Base-by-base conservation (phyloP, 2,329 filamentous ascomycete genomes). In the Acrocalymma vagum region DNA sequence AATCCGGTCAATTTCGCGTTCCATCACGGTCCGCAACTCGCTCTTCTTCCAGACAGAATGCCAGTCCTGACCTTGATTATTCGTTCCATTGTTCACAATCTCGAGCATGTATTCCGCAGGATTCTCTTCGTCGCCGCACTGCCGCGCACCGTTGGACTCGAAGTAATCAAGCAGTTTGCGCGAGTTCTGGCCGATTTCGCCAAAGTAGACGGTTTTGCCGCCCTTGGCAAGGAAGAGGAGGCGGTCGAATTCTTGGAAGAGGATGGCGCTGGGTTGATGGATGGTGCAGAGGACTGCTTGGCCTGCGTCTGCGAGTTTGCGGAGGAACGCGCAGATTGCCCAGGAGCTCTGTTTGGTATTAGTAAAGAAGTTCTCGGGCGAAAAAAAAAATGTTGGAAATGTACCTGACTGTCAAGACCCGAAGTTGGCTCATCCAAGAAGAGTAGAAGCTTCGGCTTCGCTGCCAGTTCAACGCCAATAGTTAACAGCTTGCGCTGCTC, bases 41-140 rank as follows among this genome's bases (percentile, higher is more conserved):
- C 61, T 65, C 3, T 27, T 20, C 9, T 58, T 65, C 73, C 73
- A 76, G 5, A 70, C 65, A 7, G 67, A 53, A 30, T 63, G 63
- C 73, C 73, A 76, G 42, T 75, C 71, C 45, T 55, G 25, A 1
- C 55, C 56, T 18, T 59, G 38, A 11, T 58, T 39, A 28, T 62
- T 61, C 24, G 62, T 61, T 11, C 66, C 66, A 17, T 64, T 59
- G 37, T 63, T 61, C 16, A 70, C 68, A 30, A 75, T 65, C 42
- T 77, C 74, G n/a, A 90, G 77, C 82, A 90, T 89, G 72, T 83
- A 90, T 67, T 91, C 87, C 2, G 87, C 87, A 0, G 87, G 87
- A 53, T 90, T 90, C 45, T 86, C 85, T 1, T 82, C 77, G 2
- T 77, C 66, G 7, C 73, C 76, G 42, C 86, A 87, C 29, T 72